Conservation (phyloP, 768 basidiomycete species). For the Russula sp. region DNA sequence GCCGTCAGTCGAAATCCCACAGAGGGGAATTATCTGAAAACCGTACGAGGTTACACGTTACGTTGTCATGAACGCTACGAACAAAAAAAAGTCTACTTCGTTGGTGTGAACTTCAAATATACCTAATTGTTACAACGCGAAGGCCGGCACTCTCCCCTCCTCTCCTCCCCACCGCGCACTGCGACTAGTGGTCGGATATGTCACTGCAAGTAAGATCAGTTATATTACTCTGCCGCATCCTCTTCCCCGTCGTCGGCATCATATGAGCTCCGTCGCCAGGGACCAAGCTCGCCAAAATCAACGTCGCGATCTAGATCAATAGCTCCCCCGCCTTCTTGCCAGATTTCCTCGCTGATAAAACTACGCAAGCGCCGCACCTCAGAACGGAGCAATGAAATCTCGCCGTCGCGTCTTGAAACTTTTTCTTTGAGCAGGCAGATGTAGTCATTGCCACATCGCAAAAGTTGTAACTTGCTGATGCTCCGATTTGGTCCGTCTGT, state of each 20-base stretch:
- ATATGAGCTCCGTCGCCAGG: constrained; percentile 28
- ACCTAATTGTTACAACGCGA: constrained; percentile 14
- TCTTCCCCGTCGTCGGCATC: constrained; percentile 28
- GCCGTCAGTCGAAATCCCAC: constrained; percentile 9
- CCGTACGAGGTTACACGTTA: constrained; percentile 19
- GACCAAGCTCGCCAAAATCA: constrained; percentile 50
- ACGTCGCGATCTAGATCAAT: constrained; percentile 58
- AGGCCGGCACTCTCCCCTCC: background rate
- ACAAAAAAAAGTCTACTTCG: constrained; percentile 8
- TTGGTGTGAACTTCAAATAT: constrained; percentile 11
- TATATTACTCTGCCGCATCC: constrained; percentile 21
- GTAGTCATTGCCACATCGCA: constrained; percentile 89
- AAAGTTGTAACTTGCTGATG: constrained; percentile 88
- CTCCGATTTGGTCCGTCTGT: constrained; percentile 92
- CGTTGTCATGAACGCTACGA: constrained; percentile 18
- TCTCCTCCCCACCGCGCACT: background rate
- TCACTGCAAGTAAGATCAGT: constrained; percentile 14
- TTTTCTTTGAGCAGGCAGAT: constrained; percentile 73
- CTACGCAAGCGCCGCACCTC: constrained; percentile 63
- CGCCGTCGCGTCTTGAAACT: constrained; percentile 75
- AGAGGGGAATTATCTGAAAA: constrained; percentile 4
- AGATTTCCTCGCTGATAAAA: constrained; percentile 37
- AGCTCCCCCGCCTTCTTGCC: constrained; percentile 38
- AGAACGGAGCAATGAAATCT: constrained; percentile 62
- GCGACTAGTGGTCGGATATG: background rate